Base-by-base conservation (phyloP, 192 early-diverging fungal genomes). In the Backusella sp. region DNA sequence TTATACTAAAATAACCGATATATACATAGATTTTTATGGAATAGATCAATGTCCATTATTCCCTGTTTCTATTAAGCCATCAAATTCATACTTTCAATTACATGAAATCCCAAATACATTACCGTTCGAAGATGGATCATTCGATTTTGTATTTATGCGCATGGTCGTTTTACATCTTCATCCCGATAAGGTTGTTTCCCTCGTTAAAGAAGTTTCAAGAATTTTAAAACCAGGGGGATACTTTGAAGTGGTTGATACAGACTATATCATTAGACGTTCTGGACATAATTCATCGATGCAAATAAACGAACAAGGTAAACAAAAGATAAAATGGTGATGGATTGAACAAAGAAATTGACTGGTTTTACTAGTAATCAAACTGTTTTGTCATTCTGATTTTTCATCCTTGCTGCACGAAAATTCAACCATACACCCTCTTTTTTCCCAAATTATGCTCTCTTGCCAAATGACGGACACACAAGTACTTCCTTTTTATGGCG, bases 11-110 rank as follows among this genome's bases (percentile, higher is more conserved):
- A 26, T 52, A 11, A 8, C 12, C 9, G 0, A 39, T 11, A 39
- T 53, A 30, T 17, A 62, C 17, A n/a, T 39, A 78, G 77, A 75
- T 19, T 79, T 82, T 66, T 35, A 70, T 44, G 81, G 84, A 15
- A 41, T 85, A 7, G 84, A 85, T 59, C 68, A 81, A 26, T 72
- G 46, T 6, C 41, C 39, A 21, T 76, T 71, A 39, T 81, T 78
- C 41, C 82, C 84, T 14, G 49, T 49, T 7, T 30, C 52, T 17
- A 74, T 73, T 28, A 80, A 79, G 46, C 84, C 84, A 7, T 32
- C 44, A 21, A 85, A 85, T 42, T 70, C 74, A 12, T 17, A 73
- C 53, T 83, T 83, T 52, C n/a, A 53, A 5, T 30, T 59, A 46
- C 37, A 77, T 17, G 59, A 77, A 17, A 28, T 71, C 1, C 32